Evolutionary conservation across 176 grass and related monocot genomes (phyloP).

Genomic region (Bonia amplexicaulis): DNA sequence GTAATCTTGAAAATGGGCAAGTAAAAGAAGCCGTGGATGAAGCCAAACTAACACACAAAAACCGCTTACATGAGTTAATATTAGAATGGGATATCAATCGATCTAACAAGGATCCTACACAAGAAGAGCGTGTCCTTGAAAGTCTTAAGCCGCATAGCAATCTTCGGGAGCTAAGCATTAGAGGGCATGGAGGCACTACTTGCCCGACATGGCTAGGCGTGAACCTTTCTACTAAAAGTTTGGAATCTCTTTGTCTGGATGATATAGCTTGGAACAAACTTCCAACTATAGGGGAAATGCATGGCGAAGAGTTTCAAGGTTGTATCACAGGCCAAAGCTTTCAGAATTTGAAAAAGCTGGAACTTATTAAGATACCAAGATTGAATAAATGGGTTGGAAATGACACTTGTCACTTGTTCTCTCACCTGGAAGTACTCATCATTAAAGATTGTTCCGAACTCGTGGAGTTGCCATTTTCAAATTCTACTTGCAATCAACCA

Average conservation of each 20-base stretch:
- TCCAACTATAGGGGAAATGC: neutral
- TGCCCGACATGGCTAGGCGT: neutral
- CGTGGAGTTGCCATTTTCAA: neutral
- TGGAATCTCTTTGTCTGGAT: neutral
- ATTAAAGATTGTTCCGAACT: neutral
- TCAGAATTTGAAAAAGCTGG: neutral
- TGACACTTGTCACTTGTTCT: neutral
- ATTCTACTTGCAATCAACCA: neutral
- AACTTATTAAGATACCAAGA: neutral
- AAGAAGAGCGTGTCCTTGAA: neutral
- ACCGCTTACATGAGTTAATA: neutral
- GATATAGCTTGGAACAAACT: neutral
- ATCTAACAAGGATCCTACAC: fast-evolving
- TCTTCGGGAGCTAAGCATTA: neutral
- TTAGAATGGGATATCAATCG: neutral
- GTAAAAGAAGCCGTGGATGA: neutral
- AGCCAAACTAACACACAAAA: neutral
- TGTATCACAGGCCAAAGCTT: neutral
- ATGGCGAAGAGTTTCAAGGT: neutral
- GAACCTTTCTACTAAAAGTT: neutral
- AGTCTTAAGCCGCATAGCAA: neutral
- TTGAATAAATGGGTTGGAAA: neutral
- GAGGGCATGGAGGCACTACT: neutral
- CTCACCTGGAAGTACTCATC: neutral
- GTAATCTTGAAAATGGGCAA: neutral